Conservation (phyloP, 2,329 filamentous ascomycete species). For the Alternaria arbusti region DNA sequence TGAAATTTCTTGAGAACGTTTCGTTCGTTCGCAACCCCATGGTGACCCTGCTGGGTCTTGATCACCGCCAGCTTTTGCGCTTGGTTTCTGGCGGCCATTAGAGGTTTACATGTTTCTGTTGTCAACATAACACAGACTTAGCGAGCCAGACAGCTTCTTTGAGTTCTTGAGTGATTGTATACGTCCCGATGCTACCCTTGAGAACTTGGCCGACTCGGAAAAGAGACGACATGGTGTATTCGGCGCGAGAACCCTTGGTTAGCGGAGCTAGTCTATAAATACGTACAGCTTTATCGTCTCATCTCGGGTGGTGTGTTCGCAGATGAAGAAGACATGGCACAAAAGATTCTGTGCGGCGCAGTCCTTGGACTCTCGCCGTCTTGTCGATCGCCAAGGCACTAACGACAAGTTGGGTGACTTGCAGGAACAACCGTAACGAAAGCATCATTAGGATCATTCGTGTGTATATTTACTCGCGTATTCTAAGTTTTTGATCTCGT, state of each 20-base stretch:
- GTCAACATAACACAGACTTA: background rate
- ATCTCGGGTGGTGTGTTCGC: background rate
- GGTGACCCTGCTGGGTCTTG: background rate
- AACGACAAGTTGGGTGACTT: background rate
- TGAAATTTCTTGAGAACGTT: background rate
- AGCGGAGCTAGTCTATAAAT: background rate
- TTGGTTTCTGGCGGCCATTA: background rate
- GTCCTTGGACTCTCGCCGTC: background rate
- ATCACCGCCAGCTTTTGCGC: background rate
- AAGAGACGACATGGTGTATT: background rate
- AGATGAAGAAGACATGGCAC: background rate
- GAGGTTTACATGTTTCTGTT: background rate
- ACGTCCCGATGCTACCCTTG: background rate
- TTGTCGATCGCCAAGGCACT: background rate
- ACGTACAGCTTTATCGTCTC: background rate
- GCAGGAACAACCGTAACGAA: background rate
- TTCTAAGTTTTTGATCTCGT: background rate
- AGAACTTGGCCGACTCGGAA: background rate
- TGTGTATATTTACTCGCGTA: background rate
- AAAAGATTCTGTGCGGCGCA: background rate
- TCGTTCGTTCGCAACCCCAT: background rate
- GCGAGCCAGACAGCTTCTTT: background rate
- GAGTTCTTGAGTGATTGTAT: background rate
- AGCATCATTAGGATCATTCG: background rate
- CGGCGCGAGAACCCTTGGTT: background rate